A percentile compares a stretch with the other conserved stretches of the same genome.
Conservation (phyloP, 176 grass and related monocot genomes). For the Oryza coarctata region DNA sequence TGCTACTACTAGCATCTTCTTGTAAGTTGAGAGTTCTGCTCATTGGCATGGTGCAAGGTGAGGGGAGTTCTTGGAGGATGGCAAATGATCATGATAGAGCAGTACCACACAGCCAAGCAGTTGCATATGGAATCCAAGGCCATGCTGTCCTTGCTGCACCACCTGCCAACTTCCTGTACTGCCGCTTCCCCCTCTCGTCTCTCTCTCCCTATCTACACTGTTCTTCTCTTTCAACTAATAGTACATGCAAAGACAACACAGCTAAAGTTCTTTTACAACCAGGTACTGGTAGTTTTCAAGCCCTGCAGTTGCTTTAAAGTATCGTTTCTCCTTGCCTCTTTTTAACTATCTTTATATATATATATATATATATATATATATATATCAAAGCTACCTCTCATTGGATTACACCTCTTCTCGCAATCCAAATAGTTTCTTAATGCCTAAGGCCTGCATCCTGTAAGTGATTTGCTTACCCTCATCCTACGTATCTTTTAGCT, state of each 20-base stretch:
- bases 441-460: conserved; percentile 57
- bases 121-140: conserved; percentile 55
- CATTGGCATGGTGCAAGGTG: conserved; percentile 34
- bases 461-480: conserved; percentile 47
- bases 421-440: conserved; percentile 69
- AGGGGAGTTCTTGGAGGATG: conserved; percentile 50
- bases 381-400: conserved; percentile 32
- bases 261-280: conserved; percentile 36
- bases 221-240: conserved; percentile 23
- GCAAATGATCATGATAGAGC: conserved; percentile 47
- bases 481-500: conserved; percentile 45
- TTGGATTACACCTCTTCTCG: conserved; percentile 82
- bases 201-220: conserved; percentile 14
- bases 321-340: conserved; percentile 45
- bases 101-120: conserved; percentile 29
- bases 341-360: conserved; percentile 66
- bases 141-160: conserved; percentile 31
- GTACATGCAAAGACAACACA: conserved; percentile 41
- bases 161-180: conserved; percentile 64
- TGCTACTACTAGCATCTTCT: neutral
- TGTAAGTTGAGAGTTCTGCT: conserved; percentile 23
- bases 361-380: conserved; percentile 31
- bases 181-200: conserved; percentile 27
- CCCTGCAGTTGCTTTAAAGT: conserved; percentile 47
- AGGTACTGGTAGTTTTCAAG: conserved; percentile 43